phyloP scores from a whole-genome alignment of 257 asterid species.

The Paraleonurus japonicus region DNA sequence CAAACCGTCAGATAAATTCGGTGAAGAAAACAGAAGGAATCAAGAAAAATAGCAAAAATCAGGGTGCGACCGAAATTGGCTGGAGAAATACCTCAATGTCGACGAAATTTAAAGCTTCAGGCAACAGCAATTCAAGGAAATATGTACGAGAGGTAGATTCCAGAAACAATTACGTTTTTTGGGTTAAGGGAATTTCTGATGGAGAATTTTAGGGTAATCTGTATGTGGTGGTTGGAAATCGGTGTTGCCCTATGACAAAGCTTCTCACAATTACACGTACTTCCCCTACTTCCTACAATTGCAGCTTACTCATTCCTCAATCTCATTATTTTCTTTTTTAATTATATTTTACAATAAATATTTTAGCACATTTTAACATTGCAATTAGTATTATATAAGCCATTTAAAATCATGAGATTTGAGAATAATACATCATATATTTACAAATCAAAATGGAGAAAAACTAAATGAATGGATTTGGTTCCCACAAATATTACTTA shows the following conservation, averaged over 20 bases:
- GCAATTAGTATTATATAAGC: too few relatives aligned
- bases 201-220: constrained; percentile 22
- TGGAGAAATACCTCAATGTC: constrained; percentile 24
- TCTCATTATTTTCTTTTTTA: too few relatives aligned
- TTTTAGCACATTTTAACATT: too few relatives aligned
- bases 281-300: neutral
- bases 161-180: neutral
- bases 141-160: neutral
- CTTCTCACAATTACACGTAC: neutral
- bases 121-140: neutral
- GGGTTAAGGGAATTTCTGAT: neutral
- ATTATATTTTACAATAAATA: too few relatives aligned
- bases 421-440: too few relatives aligned
- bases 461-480: too few relatives aligned
- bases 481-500: too few relatives aligned
- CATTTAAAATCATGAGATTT: too few relatives aligned
- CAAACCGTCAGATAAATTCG: neutral
- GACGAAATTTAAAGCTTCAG: neutral
- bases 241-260: neutral
- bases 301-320: neutral
- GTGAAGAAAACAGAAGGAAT: neutral
- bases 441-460: too few relatives aligned
- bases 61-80: constrained; percentile 35
- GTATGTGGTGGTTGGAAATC: neutral
- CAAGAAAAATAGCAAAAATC: neutral